Conservation (phyloP, 495 filamentous ascomycete species). For the Oidiodendron maius region DNA sequence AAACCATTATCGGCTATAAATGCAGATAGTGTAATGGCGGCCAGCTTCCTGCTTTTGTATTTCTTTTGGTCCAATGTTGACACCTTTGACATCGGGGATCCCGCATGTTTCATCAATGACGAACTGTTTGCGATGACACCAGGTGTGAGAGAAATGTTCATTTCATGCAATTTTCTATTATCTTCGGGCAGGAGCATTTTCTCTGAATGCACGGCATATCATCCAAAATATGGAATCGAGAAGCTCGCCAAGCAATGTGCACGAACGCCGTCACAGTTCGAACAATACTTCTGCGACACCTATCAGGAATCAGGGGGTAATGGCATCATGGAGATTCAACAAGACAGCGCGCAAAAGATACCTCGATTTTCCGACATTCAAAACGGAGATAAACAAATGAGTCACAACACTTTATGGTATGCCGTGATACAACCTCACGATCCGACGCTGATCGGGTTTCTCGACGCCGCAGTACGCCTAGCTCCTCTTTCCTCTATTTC, state of each 20-base stretch:
- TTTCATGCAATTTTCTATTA: background rate
- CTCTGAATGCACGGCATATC: background rate
- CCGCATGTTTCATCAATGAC: background rate
- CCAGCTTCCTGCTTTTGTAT: background rate
- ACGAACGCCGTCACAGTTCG: background rate
- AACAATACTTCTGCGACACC: background rate
- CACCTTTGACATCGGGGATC: background rate
- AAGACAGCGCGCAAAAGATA: background rate
- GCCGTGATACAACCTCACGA: too few species aligned
- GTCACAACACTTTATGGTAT: background rate
- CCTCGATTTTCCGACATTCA: background rate
- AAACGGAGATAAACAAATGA: background rate
- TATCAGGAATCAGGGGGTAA: background rate
- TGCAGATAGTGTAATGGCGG: background rate
- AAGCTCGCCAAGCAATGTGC: background rate
- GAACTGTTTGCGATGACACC: background rate
- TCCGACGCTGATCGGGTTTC: too few species aligned
- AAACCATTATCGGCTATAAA: background rate
- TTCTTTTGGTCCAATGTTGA: background rate
- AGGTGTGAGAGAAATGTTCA: background rate
- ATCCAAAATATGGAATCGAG: background rate
- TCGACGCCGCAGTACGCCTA: too few species aligned
- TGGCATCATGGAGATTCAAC: background rate
- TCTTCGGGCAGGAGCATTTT: background rate
- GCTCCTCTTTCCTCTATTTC: too few species aligned